Conservation (phyloP, 495 filamentous ascomycete genomes). For the Penicillium mononematosum region DNA sequence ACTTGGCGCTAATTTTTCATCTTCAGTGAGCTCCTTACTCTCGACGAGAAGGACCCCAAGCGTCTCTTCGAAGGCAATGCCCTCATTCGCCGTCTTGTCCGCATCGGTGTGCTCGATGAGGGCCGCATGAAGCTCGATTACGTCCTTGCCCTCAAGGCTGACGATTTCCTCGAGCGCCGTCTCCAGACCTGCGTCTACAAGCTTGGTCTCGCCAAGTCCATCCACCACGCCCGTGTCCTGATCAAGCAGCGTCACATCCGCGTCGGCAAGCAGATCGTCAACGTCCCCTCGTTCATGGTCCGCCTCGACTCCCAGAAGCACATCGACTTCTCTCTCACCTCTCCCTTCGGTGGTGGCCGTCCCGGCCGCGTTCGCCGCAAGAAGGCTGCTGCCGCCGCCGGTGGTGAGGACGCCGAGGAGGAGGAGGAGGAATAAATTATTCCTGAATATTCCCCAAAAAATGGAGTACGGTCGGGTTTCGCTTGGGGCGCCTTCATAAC, state of each 20-base stretch:
- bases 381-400: slow-evolving; percentile 96
- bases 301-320: slow-evolving; percentile 99
- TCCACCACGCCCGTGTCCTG: slow-evolving; percentile 99
- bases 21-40: slow-evolving; percentile 92
- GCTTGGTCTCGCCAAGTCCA: slow-evolving; percentile 98
- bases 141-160: slow-evolving; percentile 95
- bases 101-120: slow-evolving; percentile 99
- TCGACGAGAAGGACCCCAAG: slow-evolving; percentile 99
- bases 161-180: slow-evolving; percentile 99
- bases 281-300: slow-evolving; percentile 98
- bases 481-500: slow-evolving; percentile 38
- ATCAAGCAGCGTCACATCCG: slow-evolving; percentile 99
- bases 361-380: slow-evolving; percentile 96
- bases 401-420: slow-evolving; percentile 78
- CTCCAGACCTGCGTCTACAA: slow-evolving; percentile 99
- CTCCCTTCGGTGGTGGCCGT: slow-evolving; percentile 95
- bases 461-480: slow-evolving; percentile 46
- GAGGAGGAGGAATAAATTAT: slow-evolving; percentile 77
- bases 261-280: slow-evolving; percentile 99
- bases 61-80: slow-evolving; percentile 99
- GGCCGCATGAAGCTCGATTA: slow-evolving; percentile 99
- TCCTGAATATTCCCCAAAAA: slow-evolving; percentile 25
- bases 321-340: slow-evolving; percentile 98
- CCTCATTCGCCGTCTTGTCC: slow-evolving; percentile 98
- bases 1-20: slow-evolving; percentile 16